A percentile compares a stretch with the other conserved stretches of the same genome.
Conservation (phyloP, 148 eudicot genomes). For the Camellia granthamiana region DNA sequence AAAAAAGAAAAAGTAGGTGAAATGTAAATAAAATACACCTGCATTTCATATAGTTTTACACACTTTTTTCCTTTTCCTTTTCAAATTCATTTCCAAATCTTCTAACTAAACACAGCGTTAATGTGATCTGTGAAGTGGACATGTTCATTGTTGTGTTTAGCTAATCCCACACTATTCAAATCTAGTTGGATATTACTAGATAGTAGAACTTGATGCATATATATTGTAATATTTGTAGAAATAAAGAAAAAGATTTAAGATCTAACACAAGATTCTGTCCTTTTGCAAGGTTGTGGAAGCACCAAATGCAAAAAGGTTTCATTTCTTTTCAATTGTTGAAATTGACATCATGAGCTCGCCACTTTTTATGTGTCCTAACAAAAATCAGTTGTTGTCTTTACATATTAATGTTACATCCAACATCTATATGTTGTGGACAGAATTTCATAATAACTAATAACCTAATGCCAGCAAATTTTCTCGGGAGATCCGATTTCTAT, state of each 20-base stretch:
- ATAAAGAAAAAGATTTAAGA: background rate
- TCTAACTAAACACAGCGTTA: background rate
- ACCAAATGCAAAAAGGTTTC: background rate
- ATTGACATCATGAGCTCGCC: constrained; percentile 1
- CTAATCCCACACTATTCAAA: background rate
- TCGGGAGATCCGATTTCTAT: background rate
- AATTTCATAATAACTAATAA: background rate
- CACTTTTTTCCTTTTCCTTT: no score
- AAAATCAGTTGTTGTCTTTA: constrained; percentile 1
- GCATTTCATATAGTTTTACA: no score
- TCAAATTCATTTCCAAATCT: no score
- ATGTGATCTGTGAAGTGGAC: constrained; percentile 1
- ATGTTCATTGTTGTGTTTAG: background rate
- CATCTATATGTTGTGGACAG: background rate
- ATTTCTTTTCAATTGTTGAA: background rate
- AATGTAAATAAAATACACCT: no score
- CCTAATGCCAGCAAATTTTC: constrained; percentile 1
- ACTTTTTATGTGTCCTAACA: background rate
- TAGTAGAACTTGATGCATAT: background rate
- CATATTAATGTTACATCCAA: background rate
- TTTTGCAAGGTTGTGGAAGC: background rate
- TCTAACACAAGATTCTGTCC: background rate
- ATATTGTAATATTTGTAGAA: background rate
- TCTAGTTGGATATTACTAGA: background rate
- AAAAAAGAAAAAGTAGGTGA: no score